Conservation (phyloP, 1,139 yeast genomes). For the Kluyveromyces marxianus region DNA sequence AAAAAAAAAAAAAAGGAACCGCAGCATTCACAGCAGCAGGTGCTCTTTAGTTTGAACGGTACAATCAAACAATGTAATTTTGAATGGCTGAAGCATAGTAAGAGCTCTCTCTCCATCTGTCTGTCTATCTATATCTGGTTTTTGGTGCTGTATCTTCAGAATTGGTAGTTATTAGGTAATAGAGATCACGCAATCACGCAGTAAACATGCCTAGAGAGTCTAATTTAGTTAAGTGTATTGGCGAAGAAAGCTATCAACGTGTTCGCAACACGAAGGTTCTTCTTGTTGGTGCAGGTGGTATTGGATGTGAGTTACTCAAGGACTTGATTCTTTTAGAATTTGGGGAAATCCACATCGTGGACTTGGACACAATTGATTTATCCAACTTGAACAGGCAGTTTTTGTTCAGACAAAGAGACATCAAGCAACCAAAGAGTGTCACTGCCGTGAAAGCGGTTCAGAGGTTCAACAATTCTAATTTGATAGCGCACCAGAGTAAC, state of each 20-base stretch:
- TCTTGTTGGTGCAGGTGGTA: constrained; percentile 98
- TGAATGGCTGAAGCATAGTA: too few species aligned
- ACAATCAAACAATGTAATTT: too few species aligned
- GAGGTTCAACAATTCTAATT: constrained; percentile 60
- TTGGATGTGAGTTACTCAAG: constrained; percentile 91
- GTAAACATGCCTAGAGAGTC: constrained; percentile 12
- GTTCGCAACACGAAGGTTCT: constrained; percentile 52
- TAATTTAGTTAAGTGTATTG: constrained; percentile 18
- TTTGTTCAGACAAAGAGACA: constrained; percentile 77
- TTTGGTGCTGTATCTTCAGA: neutral
- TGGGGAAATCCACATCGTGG: constrained; percentile 87
- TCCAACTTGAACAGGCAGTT: constrained; percentile 92
- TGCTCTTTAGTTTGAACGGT: neutral
- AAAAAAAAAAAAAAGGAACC: too few species aligned
- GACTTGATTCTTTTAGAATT: constrained; percentile 77
- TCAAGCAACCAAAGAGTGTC: constrained; percentile 74
- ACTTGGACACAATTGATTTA: constrained; percentile 87
- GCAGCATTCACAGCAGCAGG: neutral
- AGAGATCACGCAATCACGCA: neutral
- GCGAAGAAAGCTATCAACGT: constrained; percentile 19
- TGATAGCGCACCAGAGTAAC: constrained; percentile 80
- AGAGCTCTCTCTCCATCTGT: too few species aligned
- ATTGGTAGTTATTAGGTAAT: neutral
- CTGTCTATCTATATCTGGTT: too few species aligned
- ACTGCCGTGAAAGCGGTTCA: constrained; percentile 81